Evolutionary conservation across 441 rosid genomes (phyloP), one percentile per base, ranked within the genome.

Genomic region (Erodium trifolium): DNA sequence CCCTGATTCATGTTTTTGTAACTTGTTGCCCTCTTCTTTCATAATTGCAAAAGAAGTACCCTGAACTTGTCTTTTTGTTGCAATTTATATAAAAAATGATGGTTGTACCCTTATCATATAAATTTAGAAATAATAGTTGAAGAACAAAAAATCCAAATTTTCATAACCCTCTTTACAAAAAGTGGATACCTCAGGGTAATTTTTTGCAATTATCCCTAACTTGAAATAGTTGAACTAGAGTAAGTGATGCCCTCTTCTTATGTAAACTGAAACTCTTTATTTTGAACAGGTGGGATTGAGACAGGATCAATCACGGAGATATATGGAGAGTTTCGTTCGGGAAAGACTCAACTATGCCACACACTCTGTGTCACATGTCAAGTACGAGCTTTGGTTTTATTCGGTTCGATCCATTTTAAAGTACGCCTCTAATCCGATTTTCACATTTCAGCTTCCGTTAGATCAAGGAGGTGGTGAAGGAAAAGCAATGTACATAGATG

Each of bases 391-490:
- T 67, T 23, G 39, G 74, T 71, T 49, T 71, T 71, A 23, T 65
- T 39, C 29, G n/a, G 16, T 49, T 63, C 39, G 67, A 34, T 66
- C 27, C 64, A 13, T 51, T 29, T n/a, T 2, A 63, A 64, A 27
- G 27, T 18, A 27, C 67, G 10, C 29, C 68, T 68, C 69, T 65
- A 57, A 72, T 65, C 16, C 41, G 5, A 5, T 37, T 72, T 69
- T 67, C 9, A 72, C 73, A 23, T 81, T 73, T 79, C 86, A 91
- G 97, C 95, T 91, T 80, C 99, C 96, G 12, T 73, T 93, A 77
- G 96, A 93, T 86, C 97, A 93, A 89, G 97, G 97, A 63, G 99
- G 97, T 0, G 96, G 97, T 6, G 96, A 91, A 78, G 97, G 99
- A 69, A 93, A 93, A 73, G 96, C 97, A 5, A 87, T 93, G 97